Base-by-base conservation (phyloP, 306 rosid species). In the Coriaria nepalensis region DNA sequence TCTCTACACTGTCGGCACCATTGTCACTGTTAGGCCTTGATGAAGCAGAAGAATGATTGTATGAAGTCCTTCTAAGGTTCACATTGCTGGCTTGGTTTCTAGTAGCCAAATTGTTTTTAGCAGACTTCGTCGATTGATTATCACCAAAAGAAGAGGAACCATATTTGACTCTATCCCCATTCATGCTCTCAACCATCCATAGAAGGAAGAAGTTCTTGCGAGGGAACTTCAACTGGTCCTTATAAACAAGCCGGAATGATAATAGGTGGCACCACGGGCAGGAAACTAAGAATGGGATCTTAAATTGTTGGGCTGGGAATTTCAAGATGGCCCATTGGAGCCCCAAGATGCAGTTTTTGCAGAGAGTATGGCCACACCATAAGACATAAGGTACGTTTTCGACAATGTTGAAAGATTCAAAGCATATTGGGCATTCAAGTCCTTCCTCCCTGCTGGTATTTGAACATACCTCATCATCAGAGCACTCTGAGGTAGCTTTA, bases 171-270 rank as follows among this genome's bases (percentile, higher is more conserved):
- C 86, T 74, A 55, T 88, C 86, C 13, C 82, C 93, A 60, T 88
- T 88, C 61, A 73, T 62, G 59, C 96, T 81, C 71, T 88, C 96
- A 47, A 88, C 76, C 96, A 83, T 83, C 96, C 95, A 88, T 13
- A 81, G 83, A 53, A 88, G 93, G 67, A 88, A 78, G 70, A 63
- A 88, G 57, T 83, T 88, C 70, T 88, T 88, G 66, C 79, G 43
- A 44, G 97, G 95, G 59, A 65, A 88, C 68, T 72, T 81, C 40
- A 88, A 68, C 67, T 68, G 78, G 32, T 93, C 95, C 35, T 70
- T 81, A 63, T 78, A 83, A 68, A 81, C 60, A 36, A 88, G 47
- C 56, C 97, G 72, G 56, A 78, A 68, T 2, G 97, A 83, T 20
- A 76, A 50, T 38, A 74, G 40, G 51, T 88, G 78, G 72, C 97